These are phyloP conservation scores for Pyrenophora tritici-repentis DNA, from an alignment of 2,329 filamentous ascomycete species.

Conservation along the genomic window DNA sequence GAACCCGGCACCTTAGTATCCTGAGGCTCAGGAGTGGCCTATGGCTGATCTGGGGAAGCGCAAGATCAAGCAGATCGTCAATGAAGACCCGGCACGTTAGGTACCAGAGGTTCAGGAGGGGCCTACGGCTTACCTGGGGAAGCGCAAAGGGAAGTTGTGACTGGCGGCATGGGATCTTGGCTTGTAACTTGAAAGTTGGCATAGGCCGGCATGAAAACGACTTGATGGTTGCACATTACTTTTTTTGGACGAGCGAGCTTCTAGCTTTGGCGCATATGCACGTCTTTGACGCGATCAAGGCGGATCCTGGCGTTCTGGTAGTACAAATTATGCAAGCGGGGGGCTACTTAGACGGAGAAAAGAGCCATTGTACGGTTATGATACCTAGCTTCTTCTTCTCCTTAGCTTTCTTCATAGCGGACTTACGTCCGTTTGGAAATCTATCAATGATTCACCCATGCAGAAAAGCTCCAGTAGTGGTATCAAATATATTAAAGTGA, in stretches of 20 bases:
- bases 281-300: background rate
- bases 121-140: too few species aligned
- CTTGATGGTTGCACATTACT: background rate
- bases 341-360: background rate
- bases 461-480: background rate
- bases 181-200: background rate
- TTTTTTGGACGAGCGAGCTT: background rate
- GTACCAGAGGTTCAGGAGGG: background rate
- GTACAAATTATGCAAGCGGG: background rate
- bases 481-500: background rate
- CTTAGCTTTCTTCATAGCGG: background rate
- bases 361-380: conserved; percentile 1
- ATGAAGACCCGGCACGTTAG: conserved; percentile 81
- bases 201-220: background rate
- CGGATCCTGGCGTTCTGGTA: conserved; percentile 8
- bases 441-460: background rate
- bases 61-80: conserved; percentile 77
- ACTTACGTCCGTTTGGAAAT: background rate
- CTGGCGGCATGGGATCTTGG: too few species aligned
- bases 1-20: conserved; percentile 72
- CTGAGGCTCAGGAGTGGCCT: too few species aligned
- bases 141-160: too few species aligned
- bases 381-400: conserved; percentile 6
- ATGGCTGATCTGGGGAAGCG: too few species aligned
- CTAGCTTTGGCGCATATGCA: conserved; percentile 1